Percentiles rank a stretch among this genome's conserved stretches.
Evolutionary conservation across 306 rosid genomes (phyloP).

Genomic region (Betula pendula): DNA sequence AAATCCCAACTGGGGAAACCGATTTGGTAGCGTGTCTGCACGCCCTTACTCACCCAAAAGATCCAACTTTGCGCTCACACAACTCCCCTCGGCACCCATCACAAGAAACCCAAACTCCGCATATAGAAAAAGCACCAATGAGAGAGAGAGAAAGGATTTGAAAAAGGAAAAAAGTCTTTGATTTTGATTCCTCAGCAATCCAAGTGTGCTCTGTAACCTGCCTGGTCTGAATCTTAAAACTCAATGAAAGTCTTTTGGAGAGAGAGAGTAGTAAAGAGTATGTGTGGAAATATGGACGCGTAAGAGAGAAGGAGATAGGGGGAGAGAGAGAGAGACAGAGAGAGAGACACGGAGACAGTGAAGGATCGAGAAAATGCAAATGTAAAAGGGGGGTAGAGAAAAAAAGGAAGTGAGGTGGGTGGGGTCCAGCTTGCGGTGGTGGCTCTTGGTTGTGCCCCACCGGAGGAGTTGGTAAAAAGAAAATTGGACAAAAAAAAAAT

Average conservation of each 20-base stretch:
- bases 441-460: constrained; percentile 42
- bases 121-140: constrained; percentile 19
- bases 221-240: constrained; percentile 42
- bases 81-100: constrained; percentile 28
- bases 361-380: constrained; percentile 20
- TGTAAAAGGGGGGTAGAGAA: neutral
- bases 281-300: constrained; percentile 63
- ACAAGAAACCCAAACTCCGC: constrained; percentile 35
- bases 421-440: constrained; percentile 56
- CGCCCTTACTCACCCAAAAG: constrained; percentile 27
- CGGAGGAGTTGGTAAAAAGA: constrained; percentile 34
- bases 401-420: constrained; percentile 30
- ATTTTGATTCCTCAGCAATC: constrained; percentile 46
- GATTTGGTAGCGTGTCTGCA: too few species aligned
- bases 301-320: constrained; percentile 54
- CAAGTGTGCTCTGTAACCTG: constrained; percentile 34
- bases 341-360: neutral
- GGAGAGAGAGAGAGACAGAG: constrained; percentile 39
- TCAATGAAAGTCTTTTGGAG: neutral
- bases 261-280: constrained; percentile 24
- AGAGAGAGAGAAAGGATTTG: constrained; percentile 5
- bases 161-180: neutral
- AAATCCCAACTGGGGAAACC: constrained; percentile 23
- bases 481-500: neutral
- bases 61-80: constrained; percentile 43